These are phyloP conservation scores for Oryza brachyantha DNA, from an alignment of 176 grass and related monocot genomes.

Conservation along the genomic window DNA sequence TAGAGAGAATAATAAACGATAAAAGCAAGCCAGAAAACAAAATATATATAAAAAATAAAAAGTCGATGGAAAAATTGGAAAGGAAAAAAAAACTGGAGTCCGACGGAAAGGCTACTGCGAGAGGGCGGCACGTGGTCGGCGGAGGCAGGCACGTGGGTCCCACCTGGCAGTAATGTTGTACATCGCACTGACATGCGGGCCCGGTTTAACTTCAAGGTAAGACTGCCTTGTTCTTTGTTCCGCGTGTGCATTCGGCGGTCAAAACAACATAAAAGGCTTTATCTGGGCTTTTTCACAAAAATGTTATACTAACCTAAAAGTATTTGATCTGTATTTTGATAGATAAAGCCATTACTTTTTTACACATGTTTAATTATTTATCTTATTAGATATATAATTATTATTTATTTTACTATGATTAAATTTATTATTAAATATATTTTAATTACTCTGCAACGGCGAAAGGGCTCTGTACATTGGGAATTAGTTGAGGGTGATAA, in stretches of 20 bases:
- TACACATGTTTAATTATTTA: too few relatives aligned
- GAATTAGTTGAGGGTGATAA: background rate
- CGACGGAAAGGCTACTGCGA: background rate
- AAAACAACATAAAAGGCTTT: background rate
- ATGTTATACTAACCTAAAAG: background rate
- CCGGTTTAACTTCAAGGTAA: background rate
- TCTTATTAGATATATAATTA: too few relatives aligned
- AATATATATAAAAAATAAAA: background rate
- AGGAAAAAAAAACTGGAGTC: background rate
- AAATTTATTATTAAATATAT: too few relatives aligned
- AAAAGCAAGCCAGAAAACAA: background rate
- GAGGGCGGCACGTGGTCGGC: constrained; percentile 17
- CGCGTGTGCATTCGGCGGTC: background rate
- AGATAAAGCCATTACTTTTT: too few relatives aligned
- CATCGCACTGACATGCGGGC: background rate
- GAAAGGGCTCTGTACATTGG: background rate
- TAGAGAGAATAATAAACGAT: constrained; percentile 29
- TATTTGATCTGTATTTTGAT: too few relatives aligned
- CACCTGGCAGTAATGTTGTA: background rate
- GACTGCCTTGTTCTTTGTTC: background rate
- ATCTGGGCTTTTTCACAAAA: background rate
- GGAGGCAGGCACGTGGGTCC: background rate
- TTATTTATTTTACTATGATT: too few relatives aligned
- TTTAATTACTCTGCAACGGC: too few relatives aligned
- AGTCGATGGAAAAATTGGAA: background rate